Evolutionary conservation across 352 stramenopile genomes (phyloP).

Genomic region (Phytophthora aleatoria): DNA sequence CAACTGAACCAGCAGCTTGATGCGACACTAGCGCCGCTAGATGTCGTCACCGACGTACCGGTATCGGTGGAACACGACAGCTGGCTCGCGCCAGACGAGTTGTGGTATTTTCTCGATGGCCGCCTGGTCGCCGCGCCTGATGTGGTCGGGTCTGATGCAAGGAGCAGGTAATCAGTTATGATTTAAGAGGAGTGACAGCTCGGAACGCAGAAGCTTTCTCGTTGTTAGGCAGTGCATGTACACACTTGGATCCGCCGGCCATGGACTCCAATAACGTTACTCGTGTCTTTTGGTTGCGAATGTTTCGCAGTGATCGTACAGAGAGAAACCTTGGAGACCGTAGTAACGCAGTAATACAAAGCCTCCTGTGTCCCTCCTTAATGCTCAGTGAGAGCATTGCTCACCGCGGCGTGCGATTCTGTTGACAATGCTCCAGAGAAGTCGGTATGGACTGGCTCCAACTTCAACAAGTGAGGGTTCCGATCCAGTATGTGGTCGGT

Average conservation of each 20-base stretch:
- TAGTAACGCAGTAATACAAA: slow-evolving; percentile 2
- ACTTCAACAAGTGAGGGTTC: slow-evolving; percentile 21
- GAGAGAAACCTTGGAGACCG: too few species aligned
- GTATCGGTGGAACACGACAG: slow-evolving; percentile 29
- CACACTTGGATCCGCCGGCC: not conserved
- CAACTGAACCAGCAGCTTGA: slow-evolving; percentile 8
- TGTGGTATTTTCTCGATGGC: slow-evolving; percentile 27
- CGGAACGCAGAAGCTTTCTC: not conserved
- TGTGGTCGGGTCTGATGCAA: slow-evolving; percentile 16
- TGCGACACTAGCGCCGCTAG: slow-evolving; percentile 21
- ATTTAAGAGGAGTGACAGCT: slow-evolving; percentile 11
- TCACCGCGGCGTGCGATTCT: slow-evolving; percentile 3
- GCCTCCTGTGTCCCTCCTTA: not conserved
- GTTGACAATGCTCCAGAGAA: slow-evolving; percentile 15
- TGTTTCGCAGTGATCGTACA: too few species aligned
- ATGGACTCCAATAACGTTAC: too few species aligned
- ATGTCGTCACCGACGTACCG: slow-evolving; percentile 15
- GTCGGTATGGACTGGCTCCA: slow-evolving; percentile 19
- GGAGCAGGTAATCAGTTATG: slow-evolving; percentile 10
- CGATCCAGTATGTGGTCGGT: slow-evolving; percentile 8
- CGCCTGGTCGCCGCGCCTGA: slow-evolving; percentile 1
- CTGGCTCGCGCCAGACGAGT: slow-evolving; percentile 20
- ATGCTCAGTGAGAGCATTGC: not conserved
- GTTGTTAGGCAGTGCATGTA: slow-evolving; percentile 1
- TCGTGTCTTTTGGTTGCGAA: too few species aligned